These are phyloP conservation scores for Xylaria sp. DNA, from an alignment of 2,329 filamentous ascomycete genomes.

Conservation along the genomic window DNA sequence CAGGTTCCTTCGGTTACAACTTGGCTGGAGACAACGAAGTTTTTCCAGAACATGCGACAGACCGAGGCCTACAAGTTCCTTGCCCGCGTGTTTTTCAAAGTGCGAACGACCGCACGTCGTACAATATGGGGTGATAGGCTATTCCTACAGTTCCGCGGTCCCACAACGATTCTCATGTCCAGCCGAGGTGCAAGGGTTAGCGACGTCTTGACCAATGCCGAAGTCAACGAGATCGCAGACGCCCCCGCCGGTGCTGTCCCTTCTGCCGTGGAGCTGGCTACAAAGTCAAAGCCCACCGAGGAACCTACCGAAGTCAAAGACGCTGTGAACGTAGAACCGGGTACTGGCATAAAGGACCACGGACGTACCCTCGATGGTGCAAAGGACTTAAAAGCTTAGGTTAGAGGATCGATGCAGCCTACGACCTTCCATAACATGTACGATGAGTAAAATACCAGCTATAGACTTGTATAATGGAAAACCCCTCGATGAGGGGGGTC, in stretches of 20 bases:
- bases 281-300: constrained; percentile 44
- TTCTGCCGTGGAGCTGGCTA: constrained; percentile 58
- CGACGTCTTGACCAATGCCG: constrained; percentile 76
- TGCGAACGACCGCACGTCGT: constrained; percentile 78
- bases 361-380: constrained; percentile 71
- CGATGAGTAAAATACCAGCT: constrained; percentile 20
- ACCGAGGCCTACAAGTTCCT: constrained; percentile 75
- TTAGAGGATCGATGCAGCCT: not conserved
- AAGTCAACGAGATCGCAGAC: constrained; percentile 91
- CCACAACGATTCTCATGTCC: constrained; percentile 84
- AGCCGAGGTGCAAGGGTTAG: constrained; percentile 80
- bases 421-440: constrained; percentile 21
- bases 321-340: constrained; percentile 52
- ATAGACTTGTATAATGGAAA: constrained; percentile 22
- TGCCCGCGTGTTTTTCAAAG: constrained; percentile 65
- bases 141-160: constrained; percentile 89
- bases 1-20: constrained; percentile 75
- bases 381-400: constrained; percentile 58
- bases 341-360: constrained; percentile 62
- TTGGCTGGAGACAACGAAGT: constrained; percentile 72
- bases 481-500: not conserved
- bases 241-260: constrained; percentile 74
- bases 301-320: constrained; percentile 40
- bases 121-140: constrained; percentile 94
- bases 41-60: constrained; percentile 73